Evolutionary conservation across 805 yeast genomes (phyloP).

Genomic region (Groenewaldozyma salmanticensis): DNA sequence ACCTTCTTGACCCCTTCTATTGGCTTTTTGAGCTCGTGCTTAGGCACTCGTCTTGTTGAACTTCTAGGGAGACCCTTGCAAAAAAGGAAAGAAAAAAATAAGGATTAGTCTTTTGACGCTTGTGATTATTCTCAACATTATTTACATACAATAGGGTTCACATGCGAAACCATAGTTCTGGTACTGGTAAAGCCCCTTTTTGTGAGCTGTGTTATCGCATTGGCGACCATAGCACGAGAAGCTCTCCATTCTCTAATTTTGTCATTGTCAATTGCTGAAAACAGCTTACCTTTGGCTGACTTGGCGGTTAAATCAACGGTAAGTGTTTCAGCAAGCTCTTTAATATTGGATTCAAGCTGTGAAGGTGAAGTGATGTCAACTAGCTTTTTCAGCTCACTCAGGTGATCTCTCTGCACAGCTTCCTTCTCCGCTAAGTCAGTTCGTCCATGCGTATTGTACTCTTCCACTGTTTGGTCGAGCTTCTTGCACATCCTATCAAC

Average conservation of each 20-base stretch:
- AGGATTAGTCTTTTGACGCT: background rate
- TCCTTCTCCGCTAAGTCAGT: constrained; percentile 48
- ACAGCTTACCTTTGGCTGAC: constrained; percentile 15
- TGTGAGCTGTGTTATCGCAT: constrained; percentile 19
- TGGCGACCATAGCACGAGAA: constrained; percentile 21
- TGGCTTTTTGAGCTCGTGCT: constrained; percentile 33
- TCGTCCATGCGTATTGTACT: constrained; percentile 38
- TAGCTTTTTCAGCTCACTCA: constrained; percentile 31
- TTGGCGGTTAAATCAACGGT: constrained; percentile 12
- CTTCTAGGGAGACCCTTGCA: constrained; percentile 35
- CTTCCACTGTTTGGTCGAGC: constrained; percentile 40
- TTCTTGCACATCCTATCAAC: constrained; percentile 31
- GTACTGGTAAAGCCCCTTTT: too few species aligned
- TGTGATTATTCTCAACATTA: background rate
- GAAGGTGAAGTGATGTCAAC: constrained; percentile 43
- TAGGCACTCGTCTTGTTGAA: constrained; percentile 41
- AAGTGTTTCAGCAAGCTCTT: constrained; percentile 12
- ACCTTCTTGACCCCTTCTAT: constrained; percentile 56
- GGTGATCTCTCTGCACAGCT: constrained; percentile 34
- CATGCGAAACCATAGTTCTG: too few species aligned
- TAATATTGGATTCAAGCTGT: constrained; percentile 31
- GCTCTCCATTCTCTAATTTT: constrained; percentile 26
- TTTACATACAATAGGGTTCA: constrained; percentile 1
- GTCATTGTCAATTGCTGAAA: constrained; percentile 20
- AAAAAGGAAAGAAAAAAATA: constrained; percentile 13